These are phyloP conservation scores for Halophytophthora polymorphica DNA, from an alignment of 352 stramenopile genomes.

Conservation along the genomic window DNA sequence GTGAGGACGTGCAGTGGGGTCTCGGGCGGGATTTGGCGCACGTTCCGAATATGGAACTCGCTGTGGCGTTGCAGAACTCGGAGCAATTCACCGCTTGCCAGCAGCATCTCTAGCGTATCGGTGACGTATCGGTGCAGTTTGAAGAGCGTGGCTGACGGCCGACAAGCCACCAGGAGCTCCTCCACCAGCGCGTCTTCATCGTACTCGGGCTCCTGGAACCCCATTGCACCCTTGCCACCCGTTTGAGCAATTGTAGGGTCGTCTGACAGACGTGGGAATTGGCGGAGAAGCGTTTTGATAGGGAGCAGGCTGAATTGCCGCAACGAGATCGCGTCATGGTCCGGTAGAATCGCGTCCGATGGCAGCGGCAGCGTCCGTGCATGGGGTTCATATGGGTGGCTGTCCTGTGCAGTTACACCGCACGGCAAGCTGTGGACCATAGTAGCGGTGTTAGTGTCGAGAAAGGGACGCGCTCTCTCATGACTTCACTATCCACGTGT, in stretches of 20 bases:
- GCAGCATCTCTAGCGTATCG: conserved; percentile 37
- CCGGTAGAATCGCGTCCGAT: conserved; percentile 52
- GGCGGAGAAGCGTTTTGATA: conserved; percentile 42
- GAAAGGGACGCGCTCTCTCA: not conserved
- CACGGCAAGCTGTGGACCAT: conserved; percentile 40
- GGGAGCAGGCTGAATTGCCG: conserved; percentile 36
- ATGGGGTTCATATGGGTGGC: conserved; percentile 7
- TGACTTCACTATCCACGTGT: not conserved
- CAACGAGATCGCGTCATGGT: conserved; percentile 48
- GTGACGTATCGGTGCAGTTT: conserved; percentile 54
- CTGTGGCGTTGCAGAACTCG: conserved; percentile 29
- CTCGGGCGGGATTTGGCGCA: conserved; percentile 23
- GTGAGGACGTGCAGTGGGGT: conserved; percentile 23
- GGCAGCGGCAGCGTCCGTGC: conserved; percentile 40
- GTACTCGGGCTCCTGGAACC: conserved; percentile 1
- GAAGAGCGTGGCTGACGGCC: conserved; percentile 59
- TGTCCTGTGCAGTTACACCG: conserved; percentile 34
- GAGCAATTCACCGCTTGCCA: conserved; percentile 42
- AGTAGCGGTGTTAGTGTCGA: conserved; percentile 10
- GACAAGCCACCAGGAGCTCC: conserved; percentile 34
- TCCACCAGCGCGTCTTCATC: conserved; percentile 33
- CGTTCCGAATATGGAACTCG: conserved; percentile 41
- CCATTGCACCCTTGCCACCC: not conserved
- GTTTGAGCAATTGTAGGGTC: not conserved
- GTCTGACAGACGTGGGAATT: conserved; percentile 46